Conservation (phyloP, 768 basidiomycete species). For the Lactarius hengduanensis region DNA sequence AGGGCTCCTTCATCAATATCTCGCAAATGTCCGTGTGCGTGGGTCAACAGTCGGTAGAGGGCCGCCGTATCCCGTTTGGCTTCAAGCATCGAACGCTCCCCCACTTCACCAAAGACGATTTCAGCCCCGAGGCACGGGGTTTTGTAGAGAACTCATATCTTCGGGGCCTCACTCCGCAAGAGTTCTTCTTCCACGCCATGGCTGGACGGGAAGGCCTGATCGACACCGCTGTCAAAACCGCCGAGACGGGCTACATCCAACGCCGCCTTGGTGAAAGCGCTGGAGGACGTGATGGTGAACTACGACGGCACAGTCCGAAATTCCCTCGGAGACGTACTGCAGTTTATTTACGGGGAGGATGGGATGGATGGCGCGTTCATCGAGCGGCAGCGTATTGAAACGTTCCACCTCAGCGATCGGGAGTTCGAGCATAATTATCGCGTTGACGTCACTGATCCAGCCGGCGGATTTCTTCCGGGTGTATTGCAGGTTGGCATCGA, state of each 20-base stretch:
- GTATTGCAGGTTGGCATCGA: constrained; percentile 87
- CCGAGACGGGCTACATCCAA: constrained; percentile 99
- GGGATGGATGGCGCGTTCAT: constrained; percentile 99
- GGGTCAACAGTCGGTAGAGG: constrained; percentile 97
- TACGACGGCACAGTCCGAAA: constrained; percentile 99
- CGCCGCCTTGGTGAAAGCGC: constrained; percentile 93
- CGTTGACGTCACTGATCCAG: constrained; percentile 89
- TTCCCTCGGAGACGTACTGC: constrained; percentile 92
- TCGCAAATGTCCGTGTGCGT: constrained; percentile 99
- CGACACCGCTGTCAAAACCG: constrained; percentile 99
- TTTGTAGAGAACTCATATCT: constrained; percentile 99
- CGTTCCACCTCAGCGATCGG: constrained; percentile 74
- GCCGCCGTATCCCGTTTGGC: constrained; percentile 96
- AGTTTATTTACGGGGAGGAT: constrained; percentile 97
- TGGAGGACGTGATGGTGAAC: constrained; percentile 96
- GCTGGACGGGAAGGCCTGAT: constrained; percentile 98
- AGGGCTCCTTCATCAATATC: constrained; percentile 99
- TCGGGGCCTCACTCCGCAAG: constrained; percentile 93
- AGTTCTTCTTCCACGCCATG: constrained; percentile 99
- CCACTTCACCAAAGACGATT: constrained; percentile 98
- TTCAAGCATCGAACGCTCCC: constrained; percentile 96
- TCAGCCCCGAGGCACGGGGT: constrained; percentile 94
- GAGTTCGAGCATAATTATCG: constrained; percentile 91
- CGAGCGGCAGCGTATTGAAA: constrained; percentile 92
- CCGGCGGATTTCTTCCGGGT: constrained; percentile 75